Percentiles rank a stretch among this genome's conserved stretches.
Evolutionary conservation across 2,329 filamentous ascomycete genomes (phyloP).

Genomic region (Xylariaceae sp.): DNA sequence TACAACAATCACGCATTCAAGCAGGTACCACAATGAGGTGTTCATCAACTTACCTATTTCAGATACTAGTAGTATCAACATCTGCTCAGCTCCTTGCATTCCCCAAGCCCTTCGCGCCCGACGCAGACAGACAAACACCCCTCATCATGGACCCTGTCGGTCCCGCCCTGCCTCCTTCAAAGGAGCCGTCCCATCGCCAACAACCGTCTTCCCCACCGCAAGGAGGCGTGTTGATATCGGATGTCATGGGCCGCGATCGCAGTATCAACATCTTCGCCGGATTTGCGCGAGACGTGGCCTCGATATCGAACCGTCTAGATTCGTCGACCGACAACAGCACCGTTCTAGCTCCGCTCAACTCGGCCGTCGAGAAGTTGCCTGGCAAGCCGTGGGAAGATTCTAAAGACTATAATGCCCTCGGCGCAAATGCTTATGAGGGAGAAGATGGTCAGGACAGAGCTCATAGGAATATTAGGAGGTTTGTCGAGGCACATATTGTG

Average conservation of each 20-base stretch:
- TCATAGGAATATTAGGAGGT: slow-evolving; percentile 74
- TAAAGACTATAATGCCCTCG: slow-evolving; percentile 71
- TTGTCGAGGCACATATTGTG: slow-evolving; percentile 87
- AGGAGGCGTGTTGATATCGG: slow-evolving; percentile 73
- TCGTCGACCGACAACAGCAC: slow-evolving; percentile 74
- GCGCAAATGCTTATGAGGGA: slow-evolving; percentile 77
- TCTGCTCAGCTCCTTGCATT: slow-evolving; percentile 32
- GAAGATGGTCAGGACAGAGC: slow-evolving; percentile 77
- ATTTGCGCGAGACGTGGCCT: slow-evolving; percentile 76
- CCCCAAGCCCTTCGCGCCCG: slow-evolving; percentile 32
- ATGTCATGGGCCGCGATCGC: slow-evolving; percentile 81
- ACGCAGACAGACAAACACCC: slow-evolving; percentile 38
- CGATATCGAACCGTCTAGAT: slow-evolving; percentile 72
- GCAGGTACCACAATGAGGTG: slow-evolving; percentile 32
- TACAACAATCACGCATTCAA: background rate
- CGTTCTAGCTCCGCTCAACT: slow-evolving; percentile 86
- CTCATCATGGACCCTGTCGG: slow-evolving; percentile 42
- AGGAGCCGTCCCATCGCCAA: slow-evolving; percentile 12
- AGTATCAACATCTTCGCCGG: slow-evolving; percentile 85
- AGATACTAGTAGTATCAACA: slow-evolving; percentile 30
- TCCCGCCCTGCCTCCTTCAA: slow-evolving; percentile 28
- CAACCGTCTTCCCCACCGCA: slow-evolving; percentile 38
- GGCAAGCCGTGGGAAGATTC: slow-evolving; percentile 88
- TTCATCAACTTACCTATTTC: slow-evolving; percentile 22
- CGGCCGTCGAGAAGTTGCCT: slow-evolving; percentile 76